Base-by-base conservation (phyloP, 495 filamentous ascomycete genomes). In the Rostrohypoxylon terebratum region DNA sequence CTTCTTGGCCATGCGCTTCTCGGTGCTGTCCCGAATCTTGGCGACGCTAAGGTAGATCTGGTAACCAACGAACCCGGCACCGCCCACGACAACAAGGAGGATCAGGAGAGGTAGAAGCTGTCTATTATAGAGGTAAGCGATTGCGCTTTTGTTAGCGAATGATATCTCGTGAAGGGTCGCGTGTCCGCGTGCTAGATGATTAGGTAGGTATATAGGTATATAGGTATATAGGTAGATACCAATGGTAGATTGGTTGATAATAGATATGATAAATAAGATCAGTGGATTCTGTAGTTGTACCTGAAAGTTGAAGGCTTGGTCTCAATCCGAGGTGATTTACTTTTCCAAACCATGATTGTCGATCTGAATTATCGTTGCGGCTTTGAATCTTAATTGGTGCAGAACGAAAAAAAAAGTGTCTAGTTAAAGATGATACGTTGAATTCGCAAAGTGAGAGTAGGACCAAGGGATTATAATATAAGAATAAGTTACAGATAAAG, bases 1-100 rank as follows among this genome's bases (percentile, higher is more conserved):
- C 82, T 92, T 92, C 79, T 89, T 87, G 83, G 93, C 91, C 89
- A 98, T 92, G 76, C 91, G 90, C 75, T 89, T 82, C 40, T 83
- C 86, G 28, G 93, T 91, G 61, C 87, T 86, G 57, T 87, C 83
- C 65, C 89, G 86, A 68, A 97, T 89, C 75, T 93, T 87, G 69
- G 86, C 85, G 20, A 86, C 79, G 77, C 91, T 90, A 55, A 87
- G 83, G 83, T 94, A 97, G 66, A 91, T 85, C 72, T 92, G 88
- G 76, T 91, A 95, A 58, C 87, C 87, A 69, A 97, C 81, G 69
- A 85, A 91, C 71, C 83, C 91, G 69, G 88, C 77, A 59, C 86
- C 80, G 68, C 76, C 82, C 53, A 94, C 77, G 48, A 95, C 75
- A 67, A 90, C 57, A 75, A 96, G 76, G 53, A 94, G 88, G 78